Percentiles rank a stretch among this genome's conserved stretches.
Evolutionary conservation across 192 early-diverging fungal species (phyloP).

Genomic region (Coemansia sp.): DNA sequence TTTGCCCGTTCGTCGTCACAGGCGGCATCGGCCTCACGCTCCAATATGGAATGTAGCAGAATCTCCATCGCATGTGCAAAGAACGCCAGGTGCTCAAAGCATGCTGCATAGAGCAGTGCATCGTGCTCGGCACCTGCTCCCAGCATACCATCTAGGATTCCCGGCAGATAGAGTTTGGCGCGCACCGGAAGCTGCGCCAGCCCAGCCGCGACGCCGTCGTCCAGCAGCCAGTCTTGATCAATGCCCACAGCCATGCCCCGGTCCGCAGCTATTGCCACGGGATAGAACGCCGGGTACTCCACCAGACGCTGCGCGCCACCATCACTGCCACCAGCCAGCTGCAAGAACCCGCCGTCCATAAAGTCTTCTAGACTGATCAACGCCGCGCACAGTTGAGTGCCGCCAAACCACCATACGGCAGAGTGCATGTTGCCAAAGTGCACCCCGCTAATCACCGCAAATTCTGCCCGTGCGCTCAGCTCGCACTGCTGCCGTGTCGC

Average conservation of each 20-base stretch:
- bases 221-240: constrained; percentile 46
- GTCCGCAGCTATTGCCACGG: constrained; percentile 37
- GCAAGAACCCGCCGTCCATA: constrained; percentile 32
- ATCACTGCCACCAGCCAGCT: not conserved
- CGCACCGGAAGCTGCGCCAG: constrained; percentile 26
- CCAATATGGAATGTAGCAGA: constrained; percentile 81
- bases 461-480: constrained; percentile 18
- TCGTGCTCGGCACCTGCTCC: constrained; percentile 22
- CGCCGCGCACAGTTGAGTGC: constrained; percentile 26
- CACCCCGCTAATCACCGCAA: constrained; percentile 31
- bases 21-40: constrained; percentile 56
- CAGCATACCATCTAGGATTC: constrained; percentile 38
- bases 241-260: constrained; percentile 41
- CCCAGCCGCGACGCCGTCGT: constrained; percentile 24
- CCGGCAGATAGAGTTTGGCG: constrained; percentile 43
- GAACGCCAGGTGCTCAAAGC: constrained; percentile 75
- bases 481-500: not conserved
- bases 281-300: constrained; percentile 37
- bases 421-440: constrained; percentile 53
- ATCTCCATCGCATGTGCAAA: constrained; percentile 93
- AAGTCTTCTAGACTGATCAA: constrained; percentile 48
- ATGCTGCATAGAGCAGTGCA: constrained; percentile 46
- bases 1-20: no score
- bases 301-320: not conserved
- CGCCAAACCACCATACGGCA: constrained; percentile 47